Evolutionary conservation across 2,329 filamentous ascomycete species (phyloP), one percentile per base, ranked within the genome.

Genomic region (Alternaria ethzedia): DNA sequence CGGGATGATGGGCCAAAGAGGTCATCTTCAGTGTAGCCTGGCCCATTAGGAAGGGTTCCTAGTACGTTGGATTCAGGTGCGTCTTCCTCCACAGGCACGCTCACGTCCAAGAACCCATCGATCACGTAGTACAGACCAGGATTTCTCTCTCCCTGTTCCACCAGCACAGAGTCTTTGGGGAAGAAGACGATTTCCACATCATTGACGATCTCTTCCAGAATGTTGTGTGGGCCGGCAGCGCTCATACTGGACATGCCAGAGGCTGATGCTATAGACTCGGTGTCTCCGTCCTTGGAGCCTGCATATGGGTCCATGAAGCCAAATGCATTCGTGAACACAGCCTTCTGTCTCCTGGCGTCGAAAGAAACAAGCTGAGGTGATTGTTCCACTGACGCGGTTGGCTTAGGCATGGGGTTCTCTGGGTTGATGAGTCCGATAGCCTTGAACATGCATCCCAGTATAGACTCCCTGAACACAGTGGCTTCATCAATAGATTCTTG

Each of bases 161-260:
- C 94, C 15, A 99, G 86, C 1, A 99, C 91, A 2, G 96, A 95
- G 3, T 92, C 94, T 78, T 98, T 93, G 0, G 94, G 95, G 69
- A 99, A 99, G 82, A 92, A 98, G 6, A 99, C 96, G 68, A 99
- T 97, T 76, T 99, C 96, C 3, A 98, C 88, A 57, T 99, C 96
- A 66, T 97, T 91, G 67, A 91, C 91, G 81, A 98, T 87, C 65
- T 98, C 95, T 62, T 93, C 89, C 5, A 93, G 85, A 0, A 89
- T 86, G 68, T 89, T 92, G 0, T 89, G 88, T 6, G 86, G 83
- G 0, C 88, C 86, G 4, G 86, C 86, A 45, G 88, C 85, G 4
- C 88, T 88, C 50, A 81, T 76, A 28, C 78, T 79, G 5, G 82
- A 83, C 10, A 82, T 72, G 8, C 69, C 75, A 6, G 81, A 81